Percentiles rank a stretch among this genome's conserved stretches.
Evolutionary conservation across 176 grass and related monocot species (phyloP).

Genomic region (Guadua angustifolia): DNA sequence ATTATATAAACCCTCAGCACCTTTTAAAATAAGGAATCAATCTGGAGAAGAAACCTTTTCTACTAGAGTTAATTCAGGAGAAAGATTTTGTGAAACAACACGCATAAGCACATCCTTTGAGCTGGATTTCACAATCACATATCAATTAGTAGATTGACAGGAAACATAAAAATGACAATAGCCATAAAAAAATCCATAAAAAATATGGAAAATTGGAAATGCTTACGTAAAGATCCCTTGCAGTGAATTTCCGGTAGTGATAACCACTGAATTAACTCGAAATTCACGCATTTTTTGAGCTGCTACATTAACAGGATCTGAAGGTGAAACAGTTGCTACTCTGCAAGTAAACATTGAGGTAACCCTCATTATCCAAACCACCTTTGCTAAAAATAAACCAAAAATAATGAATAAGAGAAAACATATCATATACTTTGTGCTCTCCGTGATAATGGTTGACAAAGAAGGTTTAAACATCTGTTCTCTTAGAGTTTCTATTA

Average conservation of each 20-base stretch:
- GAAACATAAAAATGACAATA: constrained; percentile 7
- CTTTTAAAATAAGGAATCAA: constrained; percentile 33
- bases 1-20: not conserved
- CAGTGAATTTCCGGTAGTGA: constrained; percentile 69
- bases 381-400: constrained; percentile 7
- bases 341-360: constrained; percentile 53
- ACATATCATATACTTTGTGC: constrained; percentile 62
- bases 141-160: constrained; percentile 26
- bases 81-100: constrained; percentile 87
- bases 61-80: constrained; percentile 89
- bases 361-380: constrained; percentile 27
- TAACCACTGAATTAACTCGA: constrained; percentile 77
- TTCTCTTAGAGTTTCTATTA: constrained; percentile 83
- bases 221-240: constrained; percentile 91
- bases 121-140: constrained; percentile 54
- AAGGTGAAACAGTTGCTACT: constrained; percentile 78
- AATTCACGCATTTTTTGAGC: constrained; percentile 83
- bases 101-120: constrained; percentile 98
- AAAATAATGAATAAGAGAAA: constrained; percentile 28
- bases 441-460: constrained; percentile 77
- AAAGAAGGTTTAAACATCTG: constrained; percentile 90
- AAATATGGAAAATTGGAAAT: constrained; percentile 26
- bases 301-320: constrained; percentile 85
- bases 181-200: not conserved
- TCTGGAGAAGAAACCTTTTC: constrained; percentile 75